Percentiles rank a stretch among this genome's conserved stretches.
These are phyloP conservation scores for Sporobolomyces phaffii DNA, from an alignment of 768 basidiomycete genomes.

Conservation along the genomic window DNA sequence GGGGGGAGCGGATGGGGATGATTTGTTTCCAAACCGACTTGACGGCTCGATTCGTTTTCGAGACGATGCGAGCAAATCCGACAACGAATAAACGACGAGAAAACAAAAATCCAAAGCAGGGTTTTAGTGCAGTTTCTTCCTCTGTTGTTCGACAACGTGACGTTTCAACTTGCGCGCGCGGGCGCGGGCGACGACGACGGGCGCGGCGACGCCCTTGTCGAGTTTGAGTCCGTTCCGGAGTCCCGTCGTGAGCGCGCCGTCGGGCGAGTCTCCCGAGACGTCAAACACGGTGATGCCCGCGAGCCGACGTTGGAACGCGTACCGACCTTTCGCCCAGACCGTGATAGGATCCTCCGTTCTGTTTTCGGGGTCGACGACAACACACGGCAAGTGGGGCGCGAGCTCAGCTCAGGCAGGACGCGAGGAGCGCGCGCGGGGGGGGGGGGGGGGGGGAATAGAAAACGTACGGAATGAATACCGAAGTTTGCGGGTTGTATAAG, in stretches of 20 bases:
- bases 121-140: neutral
- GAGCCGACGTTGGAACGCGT: neutral
- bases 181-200: neutral
- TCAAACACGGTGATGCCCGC: constrained; percentile 17
- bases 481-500: neutral
- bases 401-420: no score
- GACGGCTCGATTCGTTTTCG: no score
- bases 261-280: constrained; percentile 5
- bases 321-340: neutral
- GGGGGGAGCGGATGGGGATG: no score
- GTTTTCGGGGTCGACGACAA: neutral
- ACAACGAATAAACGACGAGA: no score
- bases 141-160: constrained; percentile 6
- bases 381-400: neutral
- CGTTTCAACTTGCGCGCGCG: constrained; percentile 10
- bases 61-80: no score
- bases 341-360: constrained; percentile 13
- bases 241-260: neutral
- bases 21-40: no score
- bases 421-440: no score
- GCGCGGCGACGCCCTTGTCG: neutral
- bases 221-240: neutral
- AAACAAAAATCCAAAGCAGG: no score
- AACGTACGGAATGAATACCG: constrained; percentile 18
- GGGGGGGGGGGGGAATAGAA: neutral